A percentile compares a stretch with the other conserved stretches of the same genome.
Evolutionary conservation across 2,329 filamentous ascomycete genomes (phyloP).

Genomic region (Aureobasidium sp.): DNA sequence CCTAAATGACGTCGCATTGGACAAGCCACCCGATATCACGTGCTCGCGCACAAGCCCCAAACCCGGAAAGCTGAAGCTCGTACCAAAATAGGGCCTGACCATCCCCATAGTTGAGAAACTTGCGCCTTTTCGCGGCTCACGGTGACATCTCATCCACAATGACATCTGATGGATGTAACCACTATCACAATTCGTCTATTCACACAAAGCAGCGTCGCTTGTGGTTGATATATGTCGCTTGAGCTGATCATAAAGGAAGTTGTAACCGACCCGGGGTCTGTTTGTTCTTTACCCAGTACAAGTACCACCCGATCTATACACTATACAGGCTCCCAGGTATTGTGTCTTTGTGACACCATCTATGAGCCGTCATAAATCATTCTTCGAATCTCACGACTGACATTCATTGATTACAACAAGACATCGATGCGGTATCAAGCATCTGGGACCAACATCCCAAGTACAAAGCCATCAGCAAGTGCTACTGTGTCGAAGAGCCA

Average conservation of each 20-base stretch:
- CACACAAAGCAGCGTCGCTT: not conserved
- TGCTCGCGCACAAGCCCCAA: not conserved
- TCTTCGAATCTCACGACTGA: not conserved
- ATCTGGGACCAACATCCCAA: not conserved
- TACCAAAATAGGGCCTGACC: not conserved
- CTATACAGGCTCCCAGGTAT: not conserved
- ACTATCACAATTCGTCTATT: not conserved
- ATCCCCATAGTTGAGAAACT: not conserved
- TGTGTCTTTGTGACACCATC: not conserved
- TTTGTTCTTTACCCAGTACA: not conserved
- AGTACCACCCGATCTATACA: not conserved
- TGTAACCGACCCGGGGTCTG: not conserved
- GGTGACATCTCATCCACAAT: constrained; percentile 1
- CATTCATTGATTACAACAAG: not conserved
- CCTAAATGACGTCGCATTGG: not conserved
- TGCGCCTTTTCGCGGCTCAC: not conserved
- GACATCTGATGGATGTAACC: not conserved
- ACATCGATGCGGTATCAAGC: not conserved
- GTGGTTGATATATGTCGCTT: no score
- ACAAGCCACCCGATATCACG: constrained; percentile 10
- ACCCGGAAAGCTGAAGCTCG: not conserved
- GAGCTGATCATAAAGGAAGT: not conserved
- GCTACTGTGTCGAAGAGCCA: not conserved
- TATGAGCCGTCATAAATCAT: not conserved
- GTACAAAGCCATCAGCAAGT: not conserved